phyloP scores from a whole-genome alignment of 2,329 filamentous ascomycete species.

The Venturia effusa region DNA sequence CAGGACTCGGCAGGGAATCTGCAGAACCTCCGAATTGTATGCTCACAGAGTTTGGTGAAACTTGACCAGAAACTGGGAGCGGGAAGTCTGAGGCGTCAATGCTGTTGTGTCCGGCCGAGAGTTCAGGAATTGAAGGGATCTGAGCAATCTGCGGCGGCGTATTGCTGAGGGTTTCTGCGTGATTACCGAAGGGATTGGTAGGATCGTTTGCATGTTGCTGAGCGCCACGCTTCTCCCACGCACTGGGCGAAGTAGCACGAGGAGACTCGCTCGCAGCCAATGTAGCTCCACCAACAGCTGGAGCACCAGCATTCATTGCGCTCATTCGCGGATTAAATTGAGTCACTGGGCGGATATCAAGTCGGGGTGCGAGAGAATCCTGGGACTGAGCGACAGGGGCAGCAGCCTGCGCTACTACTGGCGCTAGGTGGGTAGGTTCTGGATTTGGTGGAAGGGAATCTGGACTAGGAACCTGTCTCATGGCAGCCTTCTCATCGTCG shows the following conservation, averaged over 20 bases:
- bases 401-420: slow-evolving; percentile 36
- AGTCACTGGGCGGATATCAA: slow-evolving; percentile 76
- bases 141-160: slow-evolving; percentile 19
- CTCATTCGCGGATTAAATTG: slow-evolving; percentile 58
- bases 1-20: neutral
- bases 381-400: slow-evolving; percentile 20
- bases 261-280: slow-evolving; percentile 10
- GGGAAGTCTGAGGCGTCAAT: slow-evolving; percentile 28
- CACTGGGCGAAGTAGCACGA: slow-evolving; percentile 17
- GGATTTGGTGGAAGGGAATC: slow-evolving; percentile 8
- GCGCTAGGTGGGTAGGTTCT: slow-evolving; percentile 15
- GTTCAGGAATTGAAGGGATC: slow-evolving; percentile 1
- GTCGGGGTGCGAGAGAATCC: slow-evolving; percentile 54
- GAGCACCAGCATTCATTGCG: slow-evolving; percentile 24
- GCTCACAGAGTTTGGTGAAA: neutral
- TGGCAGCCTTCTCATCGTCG: slow-evolving; percentile 31
- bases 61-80: slow-evolving; percentile 13
- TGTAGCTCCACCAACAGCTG: slow-evolving; percentile 17
- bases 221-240: slow-evolving; percentile 29
- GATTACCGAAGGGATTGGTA: slow-evolving; percentile 61
- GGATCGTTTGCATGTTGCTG: slow-evolving; percentile 33
- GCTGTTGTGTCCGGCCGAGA: neutral
- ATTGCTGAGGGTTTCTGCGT: slow-evolving; percentile 35
- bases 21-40: neutral
- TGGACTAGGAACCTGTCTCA: neutral